Percentiles rank a stretch among this genome's conserved stretches.
Evolutionary conservation across 2,329 filamentous ascomycete species (phyloP).

Genomic region (Ophioceras dolichostomum): DNA sequence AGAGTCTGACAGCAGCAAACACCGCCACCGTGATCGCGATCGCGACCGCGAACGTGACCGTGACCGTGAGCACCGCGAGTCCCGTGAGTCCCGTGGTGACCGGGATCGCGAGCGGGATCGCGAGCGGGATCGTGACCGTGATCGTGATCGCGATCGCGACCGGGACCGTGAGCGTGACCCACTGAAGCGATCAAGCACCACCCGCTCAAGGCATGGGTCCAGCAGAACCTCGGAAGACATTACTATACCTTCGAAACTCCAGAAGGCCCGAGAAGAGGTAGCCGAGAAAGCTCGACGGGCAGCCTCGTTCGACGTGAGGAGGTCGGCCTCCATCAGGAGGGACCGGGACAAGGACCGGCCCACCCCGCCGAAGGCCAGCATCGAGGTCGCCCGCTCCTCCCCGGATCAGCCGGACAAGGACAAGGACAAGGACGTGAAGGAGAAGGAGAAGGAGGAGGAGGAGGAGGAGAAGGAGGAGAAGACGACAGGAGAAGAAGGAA

Average conservation of each 20-base stretch:
- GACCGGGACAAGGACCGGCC: not conserved
- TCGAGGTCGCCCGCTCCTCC: not conserved
- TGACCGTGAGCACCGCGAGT: too few species aligned
- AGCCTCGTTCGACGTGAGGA: not conserved
- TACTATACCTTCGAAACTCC: not conserved
- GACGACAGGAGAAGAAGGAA: not conserved
- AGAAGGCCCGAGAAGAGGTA: constrained; percentile 1
- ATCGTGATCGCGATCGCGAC: constrained; percentile 1
- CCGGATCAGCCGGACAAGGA: not conserved
- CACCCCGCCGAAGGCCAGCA: not conserved
- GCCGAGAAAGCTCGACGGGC: constrained; percentile 1
- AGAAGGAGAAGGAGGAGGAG: not conserved
- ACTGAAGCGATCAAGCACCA: constrained; percentile 10
- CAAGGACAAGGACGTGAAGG: not conserved
- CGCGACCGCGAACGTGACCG: too few species aligned
- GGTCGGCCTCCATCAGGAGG: not conserved
- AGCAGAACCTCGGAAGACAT: constrained; percentile 9
- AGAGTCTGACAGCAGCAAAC: not conserved
- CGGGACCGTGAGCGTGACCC: constrained; percentile 6
- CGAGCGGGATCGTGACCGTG: not conserved
- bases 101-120: too few species aligned
- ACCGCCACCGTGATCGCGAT: not conserved
- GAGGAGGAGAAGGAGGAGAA: not conserved
- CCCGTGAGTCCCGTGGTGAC: too few species aligned
- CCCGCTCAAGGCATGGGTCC: constrained; percentile 9